Base-by-base conservation (phyloP, 805 yeast genomes). In the Starmerella apicola region DNA sequence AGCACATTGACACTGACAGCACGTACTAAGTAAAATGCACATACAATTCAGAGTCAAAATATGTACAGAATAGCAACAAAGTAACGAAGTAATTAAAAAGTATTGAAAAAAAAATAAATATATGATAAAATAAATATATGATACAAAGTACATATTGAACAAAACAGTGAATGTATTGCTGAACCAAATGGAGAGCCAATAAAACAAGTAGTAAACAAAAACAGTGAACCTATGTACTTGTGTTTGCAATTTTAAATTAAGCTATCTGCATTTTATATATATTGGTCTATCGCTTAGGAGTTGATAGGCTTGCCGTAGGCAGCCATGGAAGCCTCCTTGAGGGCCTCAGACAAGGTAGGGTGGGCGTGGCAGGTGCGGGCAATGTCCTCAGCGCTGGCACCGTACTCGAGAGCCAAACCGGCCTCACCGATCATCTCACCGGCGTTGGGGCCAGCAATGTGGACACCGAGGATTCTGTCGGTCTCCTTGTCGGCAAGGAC, bases 371-470 rank as follows among this genome's bases (percentile, higher is more conserved):
- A 88, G 31, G 84, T 82, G 70, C 98, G 81, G 48, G 96, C 94
- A 55, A 91, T 72, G 61, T 91, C 99, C 69, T 91, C 99, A 38
- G 95, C 82, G 38, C 94, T 79, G 41, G 98, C 99, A 63, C 99
- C 99, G 67, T 91, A 91, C 69, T 91, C 99, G 49, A 91, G 64
- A 33, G 99, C 99, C 60, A 91, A 73, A 52, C 95, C 94, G 49
- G 85, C 96, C 71, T 93, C 98, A 51, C 94, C 97, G 62, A 91
- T 91, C 95, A 91, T 83, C 72, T 91, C 99, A 67, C 99, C 98
- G 44, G 99, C 99, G 60, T 83, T 86, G 53, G 98, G 81, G 54
- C 98, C 98, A 53, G 86, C 80, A 61, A 91, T 88, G 70, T 91
- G 99, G 46, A 81, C 85, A 63, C 98, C 99, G 51, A 91, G 70